Percentiles rank a stretch among this genome's conserved stretches.
Conservation (phyloP, 768 basidiomycete genomes). For the Russula ochroleuca region DNA sequence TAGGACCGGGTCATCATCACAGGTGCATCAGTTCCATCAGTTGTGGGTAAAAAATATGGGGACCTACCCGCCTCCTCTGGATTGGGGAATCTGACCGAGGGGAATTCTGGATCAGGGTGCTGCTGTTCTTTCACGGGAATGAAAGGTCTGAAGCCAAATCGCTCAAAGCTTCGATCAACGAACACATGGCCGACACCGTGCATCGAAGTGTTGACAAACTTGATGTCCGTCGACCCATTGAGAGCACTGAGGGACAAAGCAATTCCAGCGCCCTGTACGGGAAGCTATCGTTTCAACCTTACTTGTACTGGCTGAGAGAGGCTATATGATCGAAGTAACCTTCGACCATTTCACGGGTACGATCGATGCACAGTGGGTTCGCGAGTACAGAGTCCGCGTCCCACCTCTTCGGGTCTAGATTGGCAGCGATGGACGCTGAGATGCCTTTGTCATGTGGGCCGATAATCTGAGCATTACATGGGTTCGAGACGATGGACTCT, state of each 20-base stretch:
- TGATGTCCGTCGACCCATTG: constrained; percentile 41
- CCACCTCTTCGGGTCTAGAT: constrained; percentile 54
- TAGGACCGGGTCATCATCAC: neutral
- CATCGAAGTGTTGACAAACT: constrained; percentile 86
- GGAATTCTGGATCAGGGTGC: constrained; percentile 77
- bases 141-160: constrained; percentile 56
- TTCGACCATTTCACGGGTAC: constrained; percentile 54
- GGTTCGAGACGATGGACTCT: neutral
- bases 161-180: constrained; percentile 50
- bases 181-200: constrained; percentile 81
- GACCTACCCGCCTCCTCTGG: constrained; percentile 80
- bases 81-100: constrained; percentile 82
- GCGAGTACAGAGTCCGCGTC: constrained; percentile 35
- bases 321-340: constrained; percentile 50
- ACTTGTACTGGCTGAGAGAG: constrained; percentile 31
- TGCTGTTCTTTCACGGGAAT: constrained; percentile 63
- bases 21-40: neutral
- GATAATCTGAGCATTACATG: constrained; percentile 57
- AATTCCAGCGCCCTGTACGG: neutral
- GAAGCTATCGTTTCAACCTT: neutral
- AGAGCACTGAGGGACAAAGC: constrained; percentile 31
- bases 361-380: constrained; percentile 49
- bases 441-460: constrained; percentile 80
- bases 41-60: neutral
- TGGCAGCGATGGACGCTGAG: constrained; percentile 54